Conservation (phyloP, 805 yeast species). For the Myxozyma udenii region DNA sequence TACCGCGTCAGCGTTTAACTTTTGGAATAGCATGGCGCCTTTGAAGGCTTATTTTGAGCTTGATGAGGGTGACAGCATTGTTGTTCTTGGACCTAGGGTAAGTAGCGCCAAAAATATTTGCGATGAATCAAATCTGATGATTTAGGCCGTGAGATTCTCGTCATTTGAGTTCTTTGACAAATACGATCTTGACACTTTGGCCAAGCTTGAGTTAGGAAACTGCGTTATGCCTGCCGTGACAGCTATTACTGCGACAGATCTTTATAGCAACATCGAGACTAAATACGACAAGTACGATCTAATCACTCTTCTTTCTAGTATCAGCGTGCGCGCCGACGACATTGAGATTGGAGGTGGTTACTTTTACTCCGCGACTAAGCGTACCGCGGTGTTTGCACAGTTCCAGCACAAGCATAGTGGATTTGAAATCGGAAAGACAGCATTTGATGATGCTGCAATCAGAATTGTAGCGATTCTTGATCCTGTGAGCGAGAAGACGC, state of each 20-base stretch:
- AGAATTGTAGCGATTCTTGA: constrained; percentile 63
- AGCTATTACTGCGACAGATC: constrained; percentile 7
- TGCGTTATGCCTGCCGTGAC: constrained; percentile 23
- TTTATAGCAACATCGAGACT: not conserved
- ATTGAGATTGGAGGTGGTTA: constrained; percentile 12
- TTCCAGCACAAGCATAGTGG: constrained; percentile 11
- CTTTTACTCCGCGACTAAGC: not conserved
- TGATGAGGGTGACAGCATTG: not conserved
- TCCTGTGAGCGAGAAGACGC: constrained; percentile 70
- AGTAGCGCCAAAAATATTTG: not conserved
- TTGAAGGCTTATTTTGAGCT: constrained; percentile 6
- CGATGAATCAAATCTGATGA: not conserved
- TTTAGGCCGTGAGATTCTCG: constrained; percentile 11
- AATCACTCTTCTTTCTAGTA: constrained; percentile 13
- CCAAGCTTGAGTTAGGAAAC: constrained; percentile 27
- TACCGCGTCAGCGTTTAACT: constrained; percentile 14
- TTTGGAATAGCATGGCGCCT: constrained; percentile 15
- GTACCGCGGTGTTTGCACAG: constrained; percentile 2
- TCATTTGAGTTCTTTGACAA: constrained; percentile 3
- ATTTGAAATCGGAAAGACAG: constrained; percentile 31
- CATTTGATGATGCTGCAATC: constrained; percentile 41
- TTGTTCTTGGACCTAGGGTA: constrained; percentile 18
- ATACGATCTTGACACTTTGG: constrained; percentile 30
- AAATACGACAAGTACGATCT: constrained; percentile 9
- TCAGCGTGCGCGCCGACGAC: constrained; percentile 7